Base-by-base conservation (phyloP, 129 eudicot genomes). In the Silybum marianum region DNA sequence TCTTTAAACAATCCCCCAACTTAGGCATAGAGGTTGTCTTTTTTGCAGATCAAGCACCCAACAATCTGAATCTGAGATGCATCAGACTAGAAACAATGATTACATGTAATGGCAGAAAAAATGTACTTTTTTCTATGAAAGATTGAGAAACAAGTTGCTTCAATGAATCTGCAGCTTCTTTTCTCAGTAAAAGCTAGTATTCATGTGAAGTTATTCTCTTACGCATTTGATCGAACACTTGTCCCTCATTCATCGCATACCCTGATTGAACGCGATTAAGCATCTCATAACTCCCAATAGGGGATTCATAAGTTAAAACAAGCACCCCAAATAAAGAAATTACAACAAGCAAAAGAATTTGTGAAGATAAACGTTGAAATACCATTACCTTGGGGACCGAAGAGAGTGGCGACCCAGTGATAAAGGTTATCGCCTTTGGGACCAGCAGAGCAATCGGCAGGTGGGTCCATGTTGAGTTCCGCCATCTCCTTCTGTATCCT, bases 341-440 rank as follows among this genome's bases (percentile, higher is more conserved):
- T 24, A 66, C 21, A 82, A 24, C 7, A 46, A 10, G 8, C 58
- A 44, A 34, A 24, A 36, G 51, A 48, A 26, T 30, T 73, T 19
- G 12, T 2, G 36, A 62, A 38, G 8, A 18, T 38, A 24, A 70
- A 48, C 7, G 9, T 48, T 21, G 0, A 58, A 76, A 82, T 6
- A 6, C 5, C 25, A 25, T 34, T 75, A 95, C 99, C 99, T 32
- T 90, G 88, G 30, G 98, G 98, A 24, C 98, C 99, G 63, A 91
- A 73, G 82, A 96, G 89, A 69, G 99, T 93, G 75, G 99, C 99
- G 32, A 96, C 92, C 99, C 99, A 96, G 83, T 96, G 92, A 87
- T 96, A 96, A 39, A 96, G 98, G 77, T 93, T 96, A 77, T 96
- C 99, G 77, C 98, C 99, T 86, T 93, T 96, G 74, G 99, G 98